These are phyloP conservation scores for Pyrrhoderma noxium DNA, from an alignment of 1,284 basidiomycete genomes.

Conservation along the genomic window DNA sequence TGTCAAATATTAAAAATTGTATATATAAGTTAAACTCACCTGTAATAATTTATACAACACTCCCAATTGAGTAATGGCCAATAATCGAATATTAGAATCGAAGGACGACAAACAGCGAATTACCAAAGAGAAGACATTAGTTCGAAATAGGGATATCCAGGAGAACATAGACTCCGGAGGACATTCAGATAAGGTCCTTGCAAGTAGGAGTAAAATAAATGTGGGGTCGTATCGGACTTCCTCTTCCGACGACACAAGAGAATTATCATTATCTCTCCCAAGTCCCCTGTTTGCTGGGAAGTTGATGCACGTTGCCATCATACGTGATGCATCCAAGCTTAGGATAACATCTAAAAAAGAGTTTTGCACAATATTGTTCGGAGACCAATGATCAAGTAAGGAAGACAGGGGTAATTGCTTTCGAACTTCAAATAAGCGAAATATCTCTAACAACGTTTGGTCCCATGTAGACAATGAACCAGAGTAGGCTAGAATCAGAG, in stretches of 20 bases:
- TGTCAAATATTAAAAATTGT: constrained; percentile 1
- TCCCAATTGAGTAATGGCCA: constrained; percentile 48
- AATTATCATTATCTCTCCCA: constrained; percentile 30
- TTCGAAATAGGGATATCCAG: constrained; percentile 84
- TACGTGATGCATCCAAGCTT: constrained; percentile 58
- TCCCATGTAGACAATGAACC: constrained; percentile 65
- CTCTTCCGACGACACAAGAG: constrained; percentile 33
- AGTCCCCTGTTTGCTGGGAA: constrained; percentile 46
- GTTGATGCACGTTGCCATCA: constrained; percentile 67
- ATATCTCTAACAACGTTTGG: constrained; percentile 60
- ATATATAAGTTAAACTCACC: too few relatives aligned
- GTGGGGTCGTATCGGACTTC: constrained; percentile 71
- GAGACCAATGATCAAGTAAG: constrained; percentile 58
- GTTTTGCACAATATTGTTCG: constrained; percentile 30
- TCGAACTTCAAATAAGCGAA: constrained; percentile 71
- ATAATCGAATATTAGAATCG: constrained; percentile 49
- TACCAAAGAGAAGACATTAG: constrained; percentile 71
- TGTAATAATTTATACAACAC: constrained; percentile 48
- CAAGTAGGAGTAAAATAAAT: constrained; percentile 66
- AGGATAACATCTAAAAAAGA: constrained; percentile 59
- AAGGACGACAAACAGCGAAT: constrained; percentile 71
- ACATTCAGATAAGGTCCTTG: constrained; percentile 52
- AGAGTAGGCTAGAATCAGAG: constrained; percentile 65
- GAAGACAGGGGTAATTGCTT: constrained; percentile 59
- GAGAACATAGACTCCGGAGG: constrained; percentile 54